phyloP scores from a whole-genome alignment of 2,329 filamentous ascomycete genomes.

The Tolypocladium endophyticum region DNA sequence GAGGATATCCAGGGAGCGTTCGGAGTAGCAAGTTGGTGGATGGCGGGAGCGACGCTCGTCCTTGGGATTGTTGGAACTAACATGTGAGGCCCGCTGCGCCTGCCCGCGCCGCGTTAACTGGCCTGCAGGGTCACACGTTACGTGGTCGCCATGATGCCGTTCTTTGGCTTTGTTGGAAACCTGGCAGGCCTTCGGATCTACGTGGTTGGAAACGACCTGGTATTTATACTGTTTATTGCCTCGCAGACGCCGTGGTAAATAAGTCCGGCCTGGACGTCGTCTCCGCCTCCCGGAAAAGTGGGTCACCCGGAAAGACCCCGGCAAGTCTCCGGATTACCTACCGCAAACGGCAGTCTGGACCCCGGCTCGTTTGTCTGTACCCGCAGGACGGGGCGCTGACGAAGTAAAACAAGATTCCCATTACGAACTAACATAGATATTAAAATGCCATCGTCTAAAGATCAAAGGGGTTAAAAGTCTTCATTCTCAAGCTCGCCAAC shows the following conservation, averaged over 20 bases:
- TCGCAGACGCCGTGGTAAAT: background rate
- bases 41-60: too few species aligned
- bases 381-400: too few species aligned
- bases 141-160: background rate
- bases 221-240: background rate
- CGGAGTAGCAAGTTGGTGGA: too few species aligned
- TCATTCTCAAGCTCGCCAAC: background rate
- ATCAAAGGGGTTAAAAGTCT: background rate
- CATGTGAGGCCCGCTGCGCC: background rate
- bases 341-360: background rate
- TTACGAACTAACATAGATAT: background rate
- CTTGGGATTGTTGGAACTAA: too few species aligned
- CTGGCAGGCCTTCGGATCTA: background rate
- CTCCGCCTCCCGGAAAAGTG: background rate
- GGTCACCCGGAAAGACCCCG: background rate
- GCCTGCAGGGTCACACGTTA: constrained; percentile 35
- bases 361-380: too few species aligned
- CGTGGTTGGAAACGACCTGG: background rate
- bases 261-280: background rate
- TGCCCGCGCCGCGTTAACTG: constrained; percentile 40
- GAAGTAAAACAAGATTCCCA: too few species aligned
- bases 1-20: too few species aligned
- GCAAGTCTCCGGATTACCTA: background rate
- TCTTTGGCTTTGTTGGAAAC: background rate
- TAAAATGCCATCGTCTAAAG: background rate